These are phyloP conservation scores for Leccinum obscurum DNA, from an alignment of 768 basidiomycete genomes.

Conservation along the genomic window DNA sequence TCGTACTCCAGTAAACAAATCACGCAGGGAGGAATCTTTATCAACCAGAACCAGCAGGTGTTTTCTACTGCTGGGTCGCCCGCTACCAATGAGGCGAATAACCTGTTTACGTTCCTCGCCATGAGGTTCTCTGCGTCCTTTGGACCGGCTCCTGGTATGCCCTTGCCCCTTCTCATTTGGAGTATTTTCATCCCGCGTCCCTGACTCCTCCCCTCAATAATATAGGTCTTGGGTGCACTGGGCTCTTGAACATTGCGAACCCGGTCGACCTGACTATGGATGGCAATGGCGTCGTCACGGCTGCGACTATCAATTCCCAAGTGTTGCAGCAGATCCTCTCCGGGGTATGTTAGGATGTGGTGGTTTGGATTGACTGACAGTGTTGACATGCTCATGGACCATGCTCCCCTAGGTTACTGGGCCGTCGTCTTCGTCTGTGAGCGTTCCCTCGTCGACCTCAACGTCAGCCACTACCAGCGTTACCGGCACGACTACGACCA, in stretches of 20 bases:
- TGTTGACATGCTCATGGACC: neutral
- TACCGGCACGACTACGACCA: neutral
- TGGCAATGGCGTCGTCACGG: constrained; percentile 28
- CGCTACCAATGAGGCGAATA: constrained; percentile 21
- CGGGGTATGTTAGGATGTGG: constrained; percentile 2
- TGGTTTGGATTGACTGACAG: neutral
- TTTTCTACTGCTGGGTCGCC: constrained; percentile 23
- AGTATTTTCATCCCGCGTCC: neutral
- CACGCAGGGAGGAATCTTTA: constrained; percentile 24
- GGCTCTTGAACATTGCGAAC: constrained; percentile 23
- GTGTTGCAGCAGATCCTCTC: constrained; percentile 19
- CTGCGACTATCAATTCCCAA: constrained; percentile 26
- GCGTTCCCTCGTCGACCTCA: neutral
- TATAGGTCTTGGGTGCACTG: constrained; percentile 25
- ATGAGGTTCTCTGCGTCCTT: constrained; percentile 29
- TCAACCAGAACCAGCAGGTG: constrained; percentile 21
- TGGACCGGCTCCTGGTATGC: constrained; percentile 26
- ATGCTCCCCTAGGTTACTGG: neutral
- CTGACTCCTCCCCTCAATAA: constrained; percentile 2
- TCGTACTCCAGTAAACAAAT: constrained; percentile 21
- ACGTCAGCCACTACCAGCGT: neutral
- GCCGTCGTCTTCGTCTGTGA: constrained; percentile 4
- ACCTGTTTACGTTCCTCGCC: constrained; percentile 30
- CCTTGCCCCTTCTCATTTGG: neutral
- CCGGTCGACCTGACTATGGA: constrained; percentile 26